These are phyloP conservation scores for Gaertneriomyces sp. DNA, from an alignment of 192 early-diverging fungal species.

Conservation along the genomic window DNA sequence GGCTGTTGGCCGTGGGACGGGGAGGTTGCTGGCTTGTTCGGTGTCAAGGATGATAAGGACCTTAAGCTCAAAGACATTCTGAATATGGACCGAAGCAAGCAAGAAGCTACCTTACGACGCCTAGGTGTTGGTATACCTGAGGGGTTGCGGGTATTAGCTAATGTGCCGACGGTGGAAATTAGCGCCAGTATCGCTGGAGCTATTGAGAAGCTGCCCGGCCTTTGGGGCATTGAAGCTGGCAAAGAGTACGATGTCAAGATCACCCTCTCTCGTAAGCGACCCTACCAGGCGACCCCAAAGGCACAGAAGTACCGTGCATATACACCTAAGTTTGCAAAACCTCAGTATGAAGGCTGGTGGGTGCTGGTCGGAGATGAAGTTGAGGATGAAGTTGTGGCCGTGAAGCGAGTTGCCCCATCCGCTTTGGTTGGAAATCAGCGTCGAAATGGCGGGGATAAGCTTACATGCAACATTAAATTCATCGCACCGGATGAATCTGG, in stretches of 20 bases:
- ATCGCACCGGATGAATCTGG: slow-evolving; percentile 62
- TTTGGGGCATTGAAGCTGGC: slow-evolving; percentile 40
- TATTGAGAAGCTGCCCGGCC: slow-evolving; percentile 29
- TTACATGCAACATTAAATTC: slow-evolving; percentile 53
- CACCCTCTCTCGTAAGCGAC: slow-evolving; percentile 21
- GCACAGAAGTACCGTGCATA: slow-evolving; percentile 51
- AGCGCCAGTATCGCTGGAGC: slow-evolving; percentile 22
- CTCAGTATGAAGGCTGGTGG: slow-evolving; percentile 95
- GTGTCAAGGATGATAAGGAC: slow-evolving; percentile 32
- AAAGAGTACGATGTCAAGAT: slow-evolving; percentile 41
- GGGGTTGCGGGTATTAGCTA: slow-evolving; percentile 29
- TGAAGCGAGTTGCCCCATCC: slow-evolving; percentile 75
- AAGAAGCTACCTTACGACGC: slow-evolving; percentile 4
- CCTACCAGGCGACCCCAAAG: not conserved
- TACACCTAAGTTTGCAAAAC: slow-evolving; percentile 83
- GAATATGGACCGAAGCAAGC: not conserved
- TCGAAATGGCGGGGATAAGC: slow-evolving; percentile 8
- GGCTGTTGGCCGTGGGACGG: slow-evolving; percentile 79
- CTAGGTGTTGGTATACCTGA: slow-evolving; percentile 20
- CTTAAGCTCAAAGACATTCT: slow-evolving; percentile 1
- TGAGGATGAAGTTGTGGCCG: slow-evolving; percentile 66
- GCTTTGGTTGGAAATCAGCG: slow-evolving; percentile 23
- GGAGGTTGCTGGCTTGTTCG: slow-evolving; percentile 64
- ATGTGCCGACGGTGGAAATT: slow-evolving; percentile 34
- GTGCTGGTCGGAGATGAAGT: slow-evolving; percentile 68